These are phyloP conservation scores for Tylopilus subfusipes DNA, from an alignment of 768 basidiomycete species.

Conservation along the genomic window DNA sequence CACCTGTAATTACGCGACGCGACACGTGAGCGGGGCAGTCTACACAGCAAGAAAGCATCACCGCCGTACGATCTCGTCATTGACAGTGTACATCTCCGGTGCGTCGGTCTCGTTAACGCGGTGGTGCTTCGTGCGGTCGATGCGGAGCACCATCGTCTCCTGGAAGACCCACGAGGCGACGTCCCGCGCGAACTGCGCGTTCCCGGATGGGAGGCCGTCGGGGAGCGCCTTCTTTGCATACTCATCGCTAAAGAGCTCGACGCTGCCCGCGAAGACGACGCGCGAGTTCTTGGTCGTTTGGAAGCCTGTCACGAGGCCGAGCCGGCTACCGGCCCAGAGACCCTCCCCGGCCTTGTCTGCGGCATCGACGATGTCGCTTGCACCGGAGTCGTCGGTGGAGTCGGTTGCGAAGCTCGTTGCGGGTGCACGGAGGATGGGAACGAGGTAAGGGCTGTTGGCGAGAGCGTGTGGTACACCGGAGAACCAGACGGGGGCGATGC, in stretches of 20 bases:
- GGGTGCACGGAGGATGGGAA: slow-evolving; percentile 80
- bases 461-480: slow-evolving; percentile 66
- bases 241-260: slow-evolving; percentile 75
- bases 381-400: slow-evolving; percentile 49
- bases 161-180: slow-evolving; percentile 90
- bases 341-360: slow-evolving; percentile 74
- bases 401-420: slow-evolving; percentile 74
- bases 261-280: slow-evolving; percentile 76
- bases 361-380: slow-evolving; percentile 65
- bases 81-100: slow-evolving; percentile 77
- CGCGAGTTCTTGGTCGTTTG: slow-evolving; percentile 78
- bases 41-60: not conserved
- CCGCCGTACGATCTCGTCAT: slow-evolving; percentile 70
- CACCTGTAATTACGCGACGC: slow-evolving; percentile 42
- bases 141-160: slow-evolving; percentile 74
- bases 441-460: slow-evolving; percentile 69
- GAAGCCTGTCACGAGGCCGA: slow-evolving; percentile 83
- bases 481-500: slow-evolving; percentile 66
- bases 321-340: slow-evolving; percentile 74
- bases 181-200: slow-evolving; percentile 69
- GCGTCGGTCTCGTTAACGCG: slow-evolving; percentile 58
- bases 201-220: slow-evolving; percentile 65
- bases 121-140: slow-evolving; percentile 73
- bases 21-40: not conserved
- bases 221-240: slow-evolving; percentile 61